phyloP scores from a whole-genome alignment of 768 basidiomycete species.

The Austroboletus festivus region DNA sequence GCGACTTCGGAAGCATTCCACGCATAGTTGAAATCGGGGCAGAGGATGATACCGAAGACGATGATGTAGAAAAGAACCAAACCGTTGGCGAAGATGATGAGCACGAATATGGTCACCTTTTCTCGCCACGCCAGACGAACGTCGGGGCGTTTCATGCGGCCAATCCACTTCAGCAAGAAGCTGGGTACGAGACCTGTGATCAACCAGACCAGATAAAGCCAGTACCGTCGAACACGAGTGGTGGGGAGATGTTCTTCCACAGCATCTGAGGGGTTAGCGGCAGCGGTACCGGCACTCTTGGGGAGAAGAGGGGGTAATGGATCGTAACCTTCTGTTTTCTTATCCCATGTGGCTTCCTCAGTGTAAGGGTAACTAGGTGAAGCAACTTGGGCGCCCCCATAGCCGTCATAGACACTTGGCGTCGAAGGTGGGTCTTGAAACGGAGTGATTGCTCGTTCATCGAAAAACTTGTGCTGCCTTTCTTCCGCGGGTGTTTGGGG shows the following conservation, averaged over 20 bases:
- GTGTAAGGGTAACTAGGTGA: conserved; percentile 29
- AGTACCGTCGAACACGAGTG: conserved; percentile 52
- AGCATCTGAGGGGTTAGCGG: conserved; percentile 42
- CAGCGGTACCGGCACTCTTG: conserved; percentile 38
- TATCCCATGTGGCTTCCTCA: conserved; percentile 43
- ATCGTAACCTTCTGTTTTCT: conserved; percentile 35
- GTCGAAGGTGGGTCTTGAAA: conserved; percentile 32
- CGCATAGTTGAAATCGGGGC: conserved; percentile 59
- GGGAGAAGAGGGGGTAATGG: conserved; percentile 30
- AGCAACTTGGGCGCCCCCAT: conserved; percentile 18
- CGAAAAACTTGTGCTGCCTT: conserved; percentile 32
- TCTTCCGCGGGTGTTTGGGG: conserved; percentile 31
- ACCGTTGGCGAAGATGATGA: conserved; percentile 54
- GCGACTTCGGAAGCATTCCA: conserved; percentile 51
- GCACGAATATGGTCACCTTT: conserved; percentile 60
- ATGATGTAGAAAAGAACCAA: conserved; percentile 66
- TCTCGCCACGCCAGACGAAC: conserved; percentile 68
- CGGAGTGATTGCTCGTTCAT: conserved; percentile 28
- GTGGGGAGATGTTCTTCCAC: conserved; percentile 56
- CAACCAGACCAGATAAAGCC: conserved; percentile 54
- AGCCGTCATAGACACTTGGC: conserved; percentile 26
- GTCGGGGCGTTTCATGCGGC: conserved; percentile 67
- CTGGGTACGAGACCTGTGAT: conserved; percentile 56
- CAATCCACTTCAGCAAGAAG: conserved; percentile 46
- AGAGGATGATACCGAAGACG: conserved; percentile 57